Conservation (phyloP, 768 basidiomycete species). For the Rhizopogon vesiculosus region DNA sequence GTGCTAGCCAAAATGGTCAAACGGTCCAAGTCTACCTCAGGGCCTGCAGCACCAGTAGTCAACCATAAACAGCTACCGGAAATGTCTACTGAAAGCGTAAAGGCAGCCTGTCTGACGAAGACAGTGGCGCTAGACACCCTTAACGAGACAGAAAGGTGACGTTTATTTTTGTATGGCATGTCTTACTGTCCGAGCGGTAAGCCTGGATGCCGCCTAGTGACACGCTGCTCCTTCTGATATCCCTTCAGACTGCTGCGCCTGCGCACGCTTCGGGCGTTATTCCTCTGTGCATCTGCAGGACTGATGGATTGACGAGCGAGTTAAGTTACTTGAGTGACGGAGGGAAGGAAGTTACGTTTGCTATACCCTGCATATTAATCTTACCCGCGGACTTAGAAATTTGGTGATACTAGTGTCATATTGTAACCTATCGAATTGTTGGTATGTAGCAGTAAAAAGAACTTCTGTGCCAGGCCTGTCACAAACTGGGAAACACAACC, state of each 20-base stretch:
- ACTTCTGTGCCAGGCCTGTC: too few species aligned
- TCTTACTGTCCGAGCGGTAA: not conserved
- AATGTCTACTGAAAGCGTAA: not conserved
- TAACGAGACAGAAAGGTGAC: not conserved
- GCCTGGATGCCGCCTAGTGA: not conserved
- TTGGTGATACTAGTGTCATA: not conserved
- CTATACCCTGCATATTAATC: not conserved
- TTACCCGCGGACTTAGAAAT: not conserved
- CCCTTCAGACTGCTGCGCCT: not conserved
- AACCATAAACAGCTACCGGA: not conserved
- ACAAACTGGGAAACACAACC: too few species aligned
- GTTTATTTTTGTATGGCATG: not conserved
- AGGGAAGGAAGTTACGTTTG: not conserved
- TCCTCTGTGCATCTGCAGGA: not conserved
- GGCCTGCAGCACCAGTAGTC: not conserved
- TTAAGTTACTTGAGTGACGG: not conserved
- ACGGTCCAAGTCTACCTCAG: not conserved
- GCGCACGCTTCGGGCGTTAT: not conserved
- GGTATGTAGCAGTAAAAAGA: not conserved
- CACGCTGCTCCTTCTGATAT: not conserved
- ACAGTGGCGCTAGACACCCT: not conserved
- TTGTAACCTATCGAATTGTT: not conserved
- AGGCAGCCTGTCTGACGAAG: not conserved
- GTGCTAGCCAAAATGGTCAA: conserved; percentile 4
- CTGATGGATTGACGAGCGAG: not conserved